A percentile compares a stretch with the other conserved stretches of the same genome.
Evolutionary conservation across 306 rosid species (phyloP).

Genomic region (Inga laurina): DNA sequence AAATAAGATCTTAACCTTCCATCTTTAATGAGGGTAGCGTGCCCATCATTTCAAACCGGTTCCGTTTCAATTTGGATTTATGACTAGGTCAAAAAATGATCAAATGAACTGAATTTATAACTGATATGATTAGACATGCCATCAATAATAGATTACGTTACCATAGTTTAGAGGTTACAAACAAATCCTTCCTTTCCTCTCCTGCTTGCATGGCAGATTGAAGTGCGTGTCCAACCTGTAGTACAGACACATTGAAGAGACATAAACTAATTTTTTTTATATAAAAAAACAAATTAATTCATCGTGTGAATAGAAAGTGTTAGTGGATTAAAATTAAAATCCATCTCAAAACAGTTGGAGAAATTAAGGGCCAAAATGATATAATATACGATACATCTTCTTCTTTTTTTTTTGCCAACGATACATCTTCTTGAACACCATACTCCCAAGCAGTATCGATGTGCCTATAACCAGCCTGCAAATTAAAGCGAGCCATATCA

Average conservation of each 20-base stretch:
- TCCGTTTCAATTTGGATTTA: not conserved
- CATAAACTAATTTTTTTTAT: not conserved
- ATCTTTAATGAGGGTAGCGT: no score
- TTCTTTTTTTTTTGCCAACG: no score
- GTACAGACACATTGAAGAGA: not conserved
- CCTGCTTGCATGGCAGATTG: constrained; percentile 61
- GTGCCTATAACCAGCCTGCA: constrained; percentile 27
- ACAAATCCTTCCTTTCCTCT: constrained; percentile 56
- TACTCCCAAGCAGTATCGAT: constrained; percentile 29
- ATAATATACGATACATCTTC: constrained; percentile 40
- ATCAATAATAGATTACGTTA: constrained; percentile 7
- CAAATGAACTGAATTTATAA: not conserved
- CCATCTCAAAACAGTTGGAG: not conserved
- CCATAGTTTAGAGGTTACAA: constrained; percentile 62
- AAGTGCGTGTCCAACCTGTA: constrained; percentile 57
- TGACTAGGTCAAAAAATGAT: not conserved
- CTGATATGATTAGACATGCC: not conserved
- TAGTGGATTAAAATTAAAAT: not conserved
- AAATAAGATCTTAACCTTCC: no score
- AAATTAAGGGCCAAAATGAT: not conserved
- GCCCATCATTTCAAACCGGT: no score
- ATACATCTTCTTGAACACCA: constrained; percentile 61
- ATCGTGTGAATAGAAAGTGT: not conserved
- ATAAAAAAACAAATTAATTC: not conserved
- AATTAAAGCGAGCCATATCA: not conserved